phyloP scores from a whole-genome alignment of 2,329 filamentous ascomycete genomes.

The Monosporascus ibericus region DNA sequence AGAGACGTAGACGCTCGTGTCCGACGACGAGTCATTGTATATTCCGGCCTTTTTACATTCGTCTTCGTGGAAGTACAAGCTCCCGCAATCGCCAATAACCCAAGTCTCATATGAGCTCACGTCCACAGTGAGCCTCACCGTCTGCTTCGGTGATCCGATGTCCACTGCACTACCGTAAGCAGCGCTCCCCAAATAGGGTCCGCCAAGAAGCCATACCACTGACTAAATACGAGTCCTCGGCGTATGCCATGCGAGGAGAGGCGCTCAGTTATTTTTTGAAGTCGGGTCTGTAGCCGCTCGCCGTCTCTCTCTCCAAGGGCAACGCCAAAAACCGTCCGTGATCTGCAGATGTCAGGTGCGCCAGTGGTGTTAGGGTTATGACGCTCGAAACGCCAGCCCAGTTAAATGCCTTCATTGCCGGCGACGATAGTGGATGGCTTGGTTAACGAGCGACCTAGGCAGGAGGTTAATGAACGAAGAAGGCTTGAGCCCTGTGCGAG shows the following conservation, averaged over 20 bases:
- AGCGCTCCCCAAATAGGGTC: not conserved
- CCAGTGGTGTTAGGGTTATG: not conserved
- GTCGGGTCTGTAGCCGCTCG: not conserved
- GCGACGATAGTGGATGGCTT: not conserved
- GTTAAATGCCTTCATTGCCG: not conserved
- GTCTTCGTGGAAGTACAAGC: not conserved
- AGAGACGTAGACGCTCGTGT: not conserved
- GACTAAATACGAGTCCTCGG: not conserved
- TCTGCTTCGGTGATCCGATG: slow-evolving; percentile 1
- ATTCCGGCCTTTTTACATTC: not conserved
- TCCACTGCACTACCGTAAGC: not conserved
- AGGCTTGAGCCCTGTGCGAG: no score
- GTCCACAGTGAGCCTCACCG: not conserved
- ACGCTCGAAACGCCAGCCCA: not conserved
- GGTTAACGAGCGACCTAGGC: not conserved
- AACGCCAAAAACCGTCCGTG: not conserved
- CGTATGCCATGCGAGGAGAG: not conserved
- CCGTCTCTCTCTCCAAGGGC: not conserved
- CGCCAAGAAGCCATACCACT: not conserved
- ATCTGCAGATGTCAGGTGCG: not conserved
- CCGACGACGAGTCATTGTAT: slow-evolving; percentile 1
- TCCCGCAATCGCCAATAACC: not conserved
- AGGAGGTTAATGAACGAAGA: no score
- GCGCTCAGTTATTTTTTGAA: not conserved
- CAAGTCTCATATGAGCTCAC: slow-evolving; percentile 1